Evolutionary conservation across 805 yeast genomes (phyloP).

Genomic region (Saccharomyces mikatae): DNA sequence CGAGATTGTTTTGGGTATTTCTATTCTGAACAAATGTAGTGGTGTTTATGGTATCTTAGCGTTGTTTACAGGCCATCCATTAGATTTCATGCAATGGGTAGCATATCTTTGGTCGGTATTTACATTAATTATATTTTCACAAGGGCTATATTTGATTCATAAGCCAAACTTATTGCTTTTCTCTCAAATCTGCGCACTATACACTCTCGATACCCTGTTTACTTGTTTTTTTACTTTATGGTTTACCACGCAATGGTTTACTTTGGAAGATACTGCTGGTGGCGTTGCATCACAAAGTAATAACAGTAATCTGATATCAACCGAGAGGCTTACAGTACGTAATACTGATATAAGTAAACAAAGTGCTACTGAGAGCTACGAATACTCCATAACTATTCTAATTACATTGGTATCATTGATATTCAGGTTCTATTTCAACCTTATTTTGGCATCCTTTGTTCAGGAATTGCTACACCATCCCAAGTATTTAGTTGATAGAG

Average conservation of each 20-base stretch:
- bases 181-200: constrained; percentile 56
- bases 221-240: constrained; percentile 64
- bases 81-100: constrained; percentile 74
- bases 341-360: constrained; percentile 35
- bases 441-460: constrained; percentile 52
- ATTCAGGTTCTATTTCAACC: constrained; percentile 51
- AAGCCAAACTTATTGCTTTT: constrained; percentile 51
- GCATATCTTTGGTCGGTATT: constrained; percentile 59
- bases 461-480: constrained; percentile 45
- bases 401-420: constrained; percentile 41
- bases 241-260: constrained; percentile 73
- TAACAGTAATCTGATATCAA: background rate
- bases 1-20: constrained; percentile 66
- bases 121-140: constrained; percentile 55
- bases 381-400: constrained; percentile 49
- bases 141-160: constrained; percentile 46
- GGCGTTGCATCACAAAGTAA: constrained; percentile 1
- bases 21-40: constrained; percentile 78
- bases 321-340: constrained; percentile 1
- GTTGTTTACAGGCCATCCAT: constrained; percentile 80
- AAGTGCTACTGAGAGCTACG: constrained; percentile 54
- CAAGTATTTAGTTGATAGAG: constrained; percentile 33
- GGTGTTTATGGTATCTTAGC: constrained; percentile 85
- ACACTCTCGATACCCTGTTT: constrained; percentile 56
- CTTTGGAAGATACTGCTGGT: constrained; percentile 31